Percentiles rank a stretch among this genome's conserved stretches.
Conservation (phyloP, 768 basidiomycete species). For the Rickenella mellea region DNA sequence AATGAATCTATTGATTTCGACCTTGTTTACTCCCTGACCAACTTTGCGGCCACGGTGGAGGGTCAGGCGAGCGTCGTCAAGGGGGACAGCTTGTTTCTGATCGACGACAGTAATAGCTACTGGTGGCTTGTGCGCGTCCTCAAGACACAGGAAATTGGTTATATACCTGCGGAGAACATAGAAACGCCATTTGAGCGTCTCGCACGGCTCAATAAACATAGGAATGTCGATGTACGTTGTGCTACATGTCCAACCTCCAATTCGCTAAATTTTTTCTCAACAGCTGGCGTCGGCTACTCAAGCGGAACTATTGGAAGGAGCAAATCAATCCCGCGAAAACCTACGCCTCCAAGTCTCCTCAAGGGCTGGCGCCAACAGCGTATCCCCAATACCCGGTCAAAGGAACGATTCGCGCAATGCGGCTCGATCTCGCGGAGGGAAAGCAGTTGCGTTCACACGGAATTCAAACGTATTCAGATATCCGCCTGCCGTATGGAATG, state of each 20-base stretch:
- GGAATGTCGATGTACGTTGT: conserved; percentile 84
- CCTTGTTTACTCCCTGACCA: conserved; percentile 88
- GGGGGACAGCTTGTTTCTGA: conserved; percentile 90
- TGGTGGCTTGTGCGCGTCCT: conserved; percentile 99
- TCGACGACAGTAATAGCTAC: conserved; percentile 98
- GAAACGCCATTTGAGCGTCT: conserved; percentile 97
- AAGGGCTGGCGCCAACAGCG: conserved; percentile 35
- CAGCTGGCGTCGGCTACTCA: conserved; percentile 72
- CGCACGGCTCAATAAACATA: conserved; percentile 91
- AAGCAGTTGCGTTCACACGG: conserved; percentile 63
- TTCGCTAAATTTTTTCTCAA: conserved; percentile 1
- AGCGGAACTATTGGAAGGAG: conserved; percentile 51
- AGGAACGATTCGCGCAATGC: conserved; percentile 11
- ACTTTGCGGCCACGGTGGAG: conserved; percentile 95
- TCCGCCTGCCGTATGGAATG: conserved; percentile 75
- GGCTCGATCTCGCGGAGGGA: conserved; percentile 23
- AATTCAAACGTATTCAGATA: conserved; percentile 63
- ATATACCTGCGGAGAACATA: conserved; percentile 98
- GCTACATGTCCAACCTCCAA: conserved; percentile 1
- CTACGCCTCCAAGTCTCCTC: conserved; percentile 42
- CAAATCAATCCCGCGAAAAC: conserved; percentile 41
- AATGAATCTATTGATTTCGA: conserved; percentile 92
- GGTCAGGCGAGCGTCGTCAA: conserved; percentile 99
- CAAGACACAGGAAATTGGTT: conserved; percentile 97
- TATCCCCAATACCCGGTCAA: conserved; percentile 21